phyloP scores from a whole-genome alignment of 495 filamentous ascomycete genomes.

The Hypoxylon perforatum region DNA sequence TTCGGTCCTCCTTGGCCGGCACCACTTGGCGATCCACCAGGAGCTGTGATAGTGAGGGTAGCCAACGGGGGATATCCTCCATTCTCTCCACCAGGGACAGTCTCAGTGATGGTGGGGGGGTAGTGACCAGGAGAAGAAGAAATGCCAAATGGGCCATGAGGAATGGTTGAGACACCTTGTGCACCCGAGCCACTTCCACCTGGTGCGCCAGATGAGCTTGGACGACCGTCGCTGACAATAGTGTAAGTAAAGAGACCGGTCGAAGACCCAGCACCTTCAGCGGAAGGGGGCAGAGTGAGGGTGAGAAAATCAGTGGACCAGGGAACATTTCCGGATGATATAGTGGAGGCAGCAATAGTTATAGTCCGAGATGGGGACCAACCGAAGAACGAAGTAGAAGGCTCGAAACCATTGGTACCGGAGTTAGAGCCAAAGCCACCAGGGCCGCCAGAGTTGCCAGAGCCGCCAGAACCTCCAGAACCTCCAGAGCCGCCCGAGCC shows the following conservation, averaged over 20 bases:
- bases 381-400: conserved; percentile 24
- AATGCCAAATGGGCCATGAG: conserved; percentile 41
- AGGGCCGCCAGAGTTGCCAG: conserved; percentile 19
- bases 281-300: conserved; percentile 41
- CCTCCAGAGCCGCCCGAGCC: conserved; percentile 11
- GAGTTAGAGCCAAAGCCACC: conserved; percentile 35
- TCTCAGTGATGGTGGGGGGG: conserved; percentile 28
- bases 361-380: conserved; percentile 41
- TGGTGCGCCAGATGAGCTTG: conserved; percentile 9
- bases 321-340: conserved; percentile 26
- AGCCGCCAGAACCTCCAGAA: conserved; percentile 10
- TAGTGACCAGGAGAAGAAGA: conserved; percentile 40
- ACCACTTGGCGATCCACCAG: conserved; percentile 31
- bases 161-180: conserved; percentile 37
- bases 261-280: conserved; percentile 24
- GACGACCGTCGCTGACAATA: conserved; percentile 37
- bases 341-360: conserved; percentile 33
- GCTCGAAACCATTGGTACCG: conserved; percentile 26
- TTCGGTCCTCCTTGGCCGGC: conserved; percentile 35
- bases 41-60: conserved; percentile 43
- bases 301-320: conserved; percentile 46
- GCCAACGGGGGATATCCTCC: conserved; percentile 30
- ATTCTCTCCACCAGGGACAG: conserved; percentile 28
- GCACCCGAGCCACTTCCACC: conserved; percentile 29
- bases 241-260: conserved; percentile 40